phyloP scores from a whole-genome alignment of 768 basidiomycete species.

The Tylopilus cervinicoccineus region DNA sequence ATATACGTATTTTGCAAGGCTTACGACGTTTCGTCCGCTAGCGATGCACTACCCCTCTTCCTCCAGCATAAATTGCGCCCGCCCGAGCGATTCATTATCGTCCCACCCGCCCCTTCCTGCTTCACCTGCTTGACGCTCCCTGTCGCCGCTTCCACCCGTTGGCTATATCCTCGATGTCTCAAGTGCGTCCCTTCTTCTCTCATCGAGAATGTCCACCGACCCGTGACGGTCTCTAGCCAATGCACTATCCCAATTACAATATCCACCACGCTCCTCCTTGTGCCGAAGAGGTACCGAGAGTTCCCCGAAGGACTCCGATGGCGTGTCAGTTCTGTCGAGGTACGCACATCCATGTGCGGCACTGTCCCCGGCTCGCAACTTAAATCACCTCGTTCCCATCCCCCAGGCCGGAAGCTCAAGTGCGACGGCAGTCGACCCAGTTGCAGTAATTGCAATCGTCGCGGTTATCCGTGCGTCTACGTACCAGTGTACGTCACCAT shows the following conservation, averaged over 20 bases:
- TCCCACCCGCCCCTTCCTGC: slow-evolving; percentile 11
- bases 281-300: slow-evolving; percentile 24
- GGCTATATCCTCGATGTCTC: slow-evolving; percentile 20
- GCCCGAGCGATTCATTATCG: background rate
- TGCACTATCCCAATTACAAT: slow-evolving; percentile 13
- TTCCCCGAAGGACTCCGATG: slow-evolving; percentile 55
- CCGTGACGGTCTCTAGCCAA: slow-evolving; percentile 4
- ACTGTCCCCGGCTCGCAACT: background rate
- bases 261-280: slow-evolving; percentile 4
- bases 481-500: slow-evolving; percentile 56
- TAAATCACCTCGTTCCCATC: background rate
- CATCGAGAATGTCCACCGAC: background rate
- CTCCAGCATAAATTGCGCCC: slow-evolving; percentile 29
- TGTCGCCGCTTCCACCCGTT: background rate
- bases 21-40: slow-evolving; percentile 27
- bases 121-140: background rate
- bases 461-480: slow-evolving; percentile 57
- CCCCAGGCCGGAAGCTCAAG: slow-evolving; percentile 63
- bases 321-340: slow-evolving; percentile 75
- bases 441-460: slow-evolving; percentile 62
- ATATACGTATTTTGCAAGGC: slow-evolving; percentile 30
- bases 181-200: slow-evolving; percentile 12
- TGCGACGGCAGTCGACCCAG: slow-evolving; percentile 63
- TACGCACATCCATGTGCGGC: slow-evolving; percentile 17
- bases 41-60: slow-evolving; percentile 20